A percentile compares a stretch with the other conserved stretches of the same genome.
phyloP scores from a whole-genome alignment of 2,329 filamentous ascomycete genomes.

The Apiospora rasikravindrae region DNA sequence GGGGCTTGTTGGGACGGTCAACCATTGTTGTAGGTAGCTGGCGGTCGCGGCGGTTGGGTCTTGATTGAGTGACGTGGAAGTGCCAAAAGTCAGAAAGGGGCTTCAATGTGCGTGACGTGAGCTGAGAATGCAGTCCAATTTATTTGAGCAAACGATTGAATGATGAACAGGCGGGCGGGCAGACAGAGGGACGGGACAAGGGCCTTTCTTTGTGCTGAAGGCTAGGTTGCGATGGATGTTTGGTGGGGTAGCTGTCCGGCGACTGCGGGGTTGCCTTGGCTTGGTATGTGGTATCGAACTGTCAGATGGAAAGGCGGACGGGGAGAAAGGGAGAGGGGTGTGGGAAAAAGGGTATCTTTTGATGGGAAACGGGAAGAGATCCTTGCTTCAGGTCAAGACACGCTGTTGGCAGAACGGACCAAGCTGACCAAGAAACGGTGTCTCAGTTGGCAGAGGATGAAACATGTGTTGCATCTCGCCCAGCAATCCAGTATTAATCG shows the following conservation, averaged over 20 bases:
- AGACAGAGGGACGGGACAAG: not conserved
- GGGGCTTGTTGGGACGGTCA: slow-evolving; percentile 84
- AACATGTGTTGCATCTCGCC: slow-evolving; percentile 7
- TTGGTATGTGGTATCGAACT: slow-evolving; percentile 1
- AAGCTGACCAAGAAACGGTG: slow-evolving; percentile 6
- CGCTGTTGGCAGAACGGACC: not conserved
- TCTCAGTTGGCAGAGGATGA: slow-evolving; percentile 12
- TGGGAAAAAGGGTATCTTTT: not conserved
- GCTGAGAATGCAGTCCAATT: not conserved
- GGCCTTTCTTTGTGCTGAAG: slow-evolving; percentile 7
- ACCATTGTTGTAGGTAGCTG: slow-evolving; percentile 52
- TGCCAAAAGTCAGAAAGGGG: not conserved
- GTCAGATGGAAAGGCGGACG: not conserved
- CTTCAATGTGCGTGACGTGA: not conserved
- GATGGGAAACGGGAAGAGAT: not conserved
- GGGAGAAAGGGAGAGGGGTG: not conserved
- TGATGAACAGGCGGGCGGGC: not conserved
- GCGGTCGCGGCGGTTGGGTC: not conserved
- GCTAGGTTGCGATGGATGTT: slow-evolving; percentile 7
- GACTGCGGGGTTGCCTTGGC: slow-evolving; percentile 7
- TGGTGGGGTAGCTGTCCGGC: slow-evolving; percentile 12
- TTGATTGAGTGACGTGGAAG: not conserved
- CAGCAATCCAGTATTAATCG: not conserved
- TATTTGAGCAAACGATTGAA: not conserved
- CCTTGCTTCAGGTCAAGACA: not conserved